Evolutionary conservation across 345 rosid genomes (phyloP).

Genomic region (Psidium friedrichsthalianum): DNA sequence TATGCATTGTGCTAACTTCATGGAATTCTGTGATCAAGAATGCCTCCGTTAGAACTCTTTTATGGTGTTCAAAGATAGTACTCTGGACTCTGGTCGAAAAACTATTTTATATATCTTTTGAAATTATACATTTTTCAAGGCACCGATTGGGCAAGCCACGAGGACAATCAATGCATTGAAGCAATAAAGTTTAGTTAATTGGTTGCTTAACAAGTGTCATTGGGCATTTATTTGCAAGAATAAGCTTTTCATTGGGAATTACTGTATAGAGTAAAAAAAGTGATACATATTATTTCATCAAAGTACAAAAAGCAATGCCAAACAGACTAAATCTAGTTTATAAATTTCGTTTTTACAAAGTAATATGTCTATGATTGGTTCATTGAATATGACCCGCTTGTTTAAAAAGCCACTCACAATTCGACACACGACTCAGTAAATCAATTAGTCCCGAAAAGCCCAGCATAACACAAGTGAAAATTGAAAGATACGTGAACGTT

Average conservation of each 20-base stretch:
- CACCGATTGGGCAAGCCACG: not conserved
- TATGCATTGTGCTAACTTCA: not conserved
- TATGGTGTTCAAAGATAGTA: no score
- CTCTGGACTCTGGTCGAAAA: no score
- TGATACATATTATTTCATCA: not conserved
- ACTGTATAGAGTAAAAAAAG: not conserved
- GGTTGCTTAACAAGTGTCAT: not conserved
- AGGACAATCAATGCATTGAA: not conserved
- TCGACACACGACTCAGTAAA: not conserved
- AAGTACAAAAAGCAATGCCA: not conserved
- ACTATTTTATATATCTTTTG: no score
- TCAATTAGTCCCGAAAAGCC: not conserved
- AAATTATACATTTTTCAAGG: not conserved
- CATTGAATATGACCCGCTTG: not conserved
- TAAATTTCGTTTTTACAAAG: not conserved
- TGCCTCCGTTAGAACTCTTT: no score
- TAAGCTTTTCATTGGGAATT: not conserved
- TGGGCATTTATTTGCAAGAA: not conserved
- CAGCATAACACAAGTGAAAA: not conserved
- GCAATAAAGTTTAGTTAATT: not conserved
- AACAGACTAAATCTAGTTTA: not conserved
- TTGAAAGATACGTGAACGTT: not conserved
- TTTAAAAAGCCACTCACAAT: not conserved
- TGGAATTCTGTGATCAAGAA: no score
- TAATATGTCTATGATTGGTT: not conserved